These are phyloP conservation scores for Incumbomyces lentus DNA, from an alignment of 2,329 filamentous ascomycete species.

Conservation along the genomic window DNA sequence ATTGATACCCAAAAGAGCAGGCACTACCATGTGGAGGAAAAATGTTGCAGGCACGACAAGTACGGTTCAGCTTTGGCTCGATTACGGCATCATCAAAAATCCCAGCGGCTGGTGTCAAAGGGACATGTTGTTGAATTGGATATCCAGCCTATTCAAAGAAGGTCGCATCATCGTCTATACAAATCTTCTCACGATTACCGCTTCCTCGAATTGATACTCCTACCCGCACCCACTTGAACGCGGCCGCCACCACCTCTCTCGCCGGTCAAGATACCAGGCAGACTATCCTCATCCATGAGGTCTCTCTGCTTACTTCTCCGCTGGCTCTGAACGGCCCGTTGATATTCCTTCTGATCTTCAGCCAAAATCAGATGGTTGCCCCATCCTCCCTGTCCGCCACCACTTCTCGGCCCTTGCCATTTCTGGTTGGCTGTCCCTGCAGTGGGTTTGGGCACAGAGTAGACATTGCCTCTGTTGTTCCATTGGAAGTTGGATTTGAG, in stretches of 20 bases:
- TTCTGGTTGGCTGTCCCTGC: slow-evolving; percentile 73
- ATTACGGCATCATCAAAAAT: no score
- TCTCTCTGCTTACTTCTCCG: slow-evolving; percentile 62
- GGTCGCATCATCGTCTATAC: no score
- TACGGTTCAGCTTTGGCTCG: no score
- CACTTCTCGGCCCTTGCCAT: slow-evolving; percentile 41
- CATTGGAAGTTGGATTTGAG: slow-evolving; percentile 92
- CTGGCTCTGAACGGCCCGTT: slow-evolving; percentile 52
- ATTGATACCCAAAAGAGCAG: slow-evolving; percentile 10
- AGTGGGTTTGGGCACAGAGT: slow-evolving; percentile 82
- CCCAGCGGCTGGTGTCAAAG: no score
- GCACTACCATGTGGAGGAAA: no score
- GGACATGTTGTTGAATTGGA: no score
- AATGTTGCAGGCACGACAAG: no score
- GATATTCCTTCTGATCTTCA: slow-evolving; percentile 93
- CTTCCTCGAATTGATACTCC: slow-evolving; percentile 71
- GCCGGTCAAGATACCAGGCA: slow-evolving; percentile 76
- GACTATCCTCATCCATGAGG: slow-evolving; percentile 88
- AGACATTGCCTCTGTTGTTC: slow-evolving; percentile 87
- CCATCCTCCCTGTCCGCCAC: slow-evolving; percentile 80
- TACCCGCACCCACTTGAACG: slow-evolving; percentile 73
- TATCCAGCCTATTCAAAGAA: no score
- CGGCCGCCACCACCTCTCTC: slow-evolving; percentile 58
- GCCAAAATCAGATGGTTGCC: slow-evolving; percentile 72
- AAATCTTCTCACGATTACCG: slow-evolving; percentile 21